Conservation (phyloP, 176 grass and related monocot genomes). For the Dactylis glomerata region DNA sequence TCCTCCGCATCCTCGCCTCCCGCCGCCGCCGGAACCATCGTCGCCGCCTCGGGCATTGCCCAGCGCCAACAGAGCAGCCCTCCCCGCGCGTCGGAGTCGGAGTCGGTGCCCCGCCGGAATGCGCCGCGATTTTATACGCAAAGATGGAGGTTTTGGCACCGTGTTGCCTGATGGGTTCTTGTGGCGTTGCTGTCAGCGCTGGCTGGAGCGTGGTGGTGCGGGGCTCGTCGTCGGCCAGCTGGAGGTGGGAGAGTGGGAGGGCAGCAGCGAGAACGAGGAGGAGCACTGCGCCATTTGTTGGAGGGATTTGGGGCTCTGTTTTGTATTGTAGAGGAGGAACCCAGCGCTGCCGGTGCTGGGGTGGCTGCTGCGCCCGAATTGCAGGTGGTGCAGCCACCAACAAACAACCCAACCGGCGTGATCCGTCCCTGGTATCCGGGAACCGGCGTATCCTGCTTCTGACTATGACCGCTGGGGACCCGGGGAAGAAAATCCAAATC, state of each 20-base stretch:
- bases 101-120: neutral
- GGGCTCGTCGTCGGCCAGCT: conserved; percentile 11
- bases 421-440: neutral
- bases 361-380: neutral
- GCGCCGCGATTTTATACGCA: conserved; percentile 8
- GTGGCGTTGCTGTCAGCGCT: neutral
- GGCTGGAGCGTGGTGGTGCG: no score
- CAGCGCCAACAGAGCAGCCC: neutral
- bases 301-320: neutral
- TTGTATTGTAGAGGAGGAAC: neutral
- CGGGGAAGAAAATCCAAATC: neutral
- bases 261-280: neutral
- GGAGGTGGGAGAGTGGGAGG: neutral
- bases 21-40: conserved; percentile 6
- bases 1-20: conserved; percentile 6
- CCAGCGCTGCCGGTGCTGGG: neutral
- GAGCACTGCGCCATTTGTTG: neutral
- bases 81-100: neutral
- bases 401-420: neutral
- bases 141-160: neutral
- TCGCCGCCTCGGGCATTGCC: conserved; percentile 39
- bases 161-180: neutral
- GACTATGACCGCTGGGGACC: neutral
- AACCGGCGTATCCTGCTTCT: neutral
- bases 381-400: neutral